Evolutionary conservation across 495 filamentous ascomycete genomes (phyloP), one percentile per base, ranked within the genome.

Genomic region (Aspergillus steynii): DNA sequence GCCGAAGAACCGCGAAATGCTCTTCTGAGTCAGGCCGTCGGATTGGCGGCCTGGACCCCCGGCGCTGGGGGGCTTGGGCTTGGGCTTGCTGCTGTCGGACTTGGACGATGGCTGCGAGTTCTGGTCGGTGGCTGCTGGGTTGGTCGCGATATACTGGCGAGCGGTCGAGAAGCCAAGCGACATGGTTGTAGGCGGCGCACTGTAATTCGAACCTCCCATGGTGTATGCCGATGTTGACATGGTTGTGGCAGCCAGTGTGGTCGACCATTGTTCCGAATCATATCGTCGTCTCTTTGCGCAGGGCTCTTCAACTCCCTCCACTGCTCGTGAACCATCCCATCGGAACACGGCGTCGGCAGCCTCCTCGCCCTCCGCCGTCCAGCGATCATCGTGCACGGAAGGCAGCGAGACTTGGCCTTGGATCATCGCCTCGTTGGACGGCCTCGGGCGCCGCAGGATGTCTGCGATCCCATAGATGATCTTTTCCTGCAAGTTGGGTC

Each of bases 331-430:
- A 52, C 63, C 67, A 52, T 76, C 67, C 78, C 80, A 74, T 64
- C 62, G 66, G 37, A 65, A 65, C 52, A 73, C 61, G 54, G 75
- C 68, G 57, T 81, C 76, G 14, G 71, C 61, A 26, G 74, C 69
- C 56, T 84, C 79, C 50, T 82, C 79, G 29, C 88, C 86, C 50
- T 82, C 82, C 2, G 85, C 64, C 3, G 88, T 86, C 79, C 85
- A 91, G 29, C 80, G 72, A 61, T 90, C 82, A 65, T 92, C 90
- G 53, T 85, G 76, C 6, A 78, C 62, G 32, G 81, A 85, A 5
- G 87, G 66, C 3, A 75, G 68, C 20, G 69, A 74, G n/a, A 69
- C 71, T 46, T 78, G 69, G 26, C 68, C 74, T 58, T 78, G 73
- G 12, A 80, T 64, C 58, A 91, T 82, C 3, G 78, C 77, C 9